phyloP scores from a whole-genome alignment of 768 basidiomycete genomes.

The Lentinula raphanica region DNA sequence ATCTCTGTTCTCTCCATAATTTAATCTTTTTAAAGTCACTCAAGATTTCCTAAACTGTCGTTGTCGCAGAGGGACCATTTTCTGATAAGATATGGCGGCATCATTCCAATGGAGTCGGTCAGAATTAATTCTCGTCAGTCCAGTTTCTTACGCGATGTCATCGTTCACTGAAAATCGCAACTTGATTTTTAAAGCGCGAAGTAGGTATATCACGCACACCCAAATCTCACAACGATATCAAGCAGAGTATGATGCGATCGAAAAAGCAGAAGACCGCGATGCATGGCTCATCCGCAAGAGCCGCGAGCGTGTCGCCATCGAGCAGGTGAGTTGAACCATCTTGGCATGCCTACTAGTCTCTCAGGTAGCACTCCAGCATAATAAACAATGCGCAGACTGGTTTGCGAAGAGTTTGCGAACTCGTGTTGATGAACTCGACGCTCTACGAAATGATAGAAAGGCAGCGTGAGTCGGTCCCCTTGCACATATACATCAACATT shows the following conservation, averaged over 20 bases:
- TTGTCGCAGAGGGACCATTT: no score
- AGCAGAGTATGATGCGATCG: neutral
- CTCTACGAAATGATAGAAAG: neutral
- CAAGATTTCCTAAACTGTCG: neutral
- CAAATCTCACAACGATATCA: neutral
- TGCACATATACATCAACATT: no score
- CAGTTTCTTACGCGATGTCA: neutral
- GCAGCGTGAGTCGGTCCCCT: neutral
- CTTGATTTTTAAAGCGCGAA: neutral
- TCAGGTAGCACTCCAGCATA: neutral
- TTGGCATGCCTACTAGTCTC: neutral
- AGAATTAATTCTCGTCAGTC: neutral
- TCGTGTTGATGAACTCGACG: neutral
- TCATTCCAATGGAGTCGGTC: neutral
- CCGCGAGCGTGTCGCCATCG: neutral
- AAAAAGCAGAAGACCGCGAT: neutral
- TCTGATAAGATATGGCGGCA: no score
- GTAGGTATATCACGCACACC: neutral
- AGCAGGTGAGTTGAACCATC: neutral
- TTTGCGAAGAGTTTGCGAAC: neutral
- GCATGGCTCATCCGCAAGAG: neutral
- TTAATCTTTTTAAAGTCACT: neutral
- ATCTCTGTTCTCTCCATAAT: conserved; percentile 11
- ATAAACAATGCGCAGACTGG: neutral
- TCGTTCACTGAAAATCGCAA: neutral